A percentile compares a stretch with the other conserved stretches of the same genome.
phyloP scores from a whole-genome alignment of 148 eudicot genomes.

The Fagopyrum tataricum region DNA sequence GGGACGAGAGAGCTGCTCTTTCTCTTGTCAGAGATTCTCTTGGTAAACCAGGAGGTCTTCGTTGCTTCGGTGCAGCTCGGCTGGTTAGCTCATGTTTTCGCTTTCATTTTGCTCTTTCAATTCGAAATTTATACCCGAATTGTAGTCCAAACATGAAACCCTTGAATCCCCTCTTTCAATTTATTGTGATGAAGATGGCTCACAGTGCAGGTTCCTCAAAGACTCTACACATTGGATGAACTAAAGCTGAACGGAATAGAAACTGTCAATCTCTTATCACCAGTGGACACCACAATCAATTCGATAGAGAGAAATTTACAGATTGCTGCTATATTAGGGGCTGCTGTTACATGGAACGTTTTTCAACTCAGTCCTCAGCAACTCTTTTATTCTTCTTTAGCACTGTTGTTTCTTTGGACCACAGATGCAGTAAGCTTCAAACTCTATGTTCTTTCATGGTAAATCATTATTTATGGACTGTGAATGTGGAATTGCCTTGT shows the following conservation, averaged over 20 bases:
- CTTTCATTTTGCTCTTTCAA: not conserved
- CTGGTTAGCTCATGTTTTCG: constrained; percentile 37
- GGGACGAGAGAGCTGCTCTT: constrained; percentile 69
- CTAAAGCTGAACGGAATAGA: constrained; percentile 80
- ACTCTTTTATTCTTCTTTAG: constrained; percentile 56
- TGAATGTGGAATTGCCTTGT: not conserved
- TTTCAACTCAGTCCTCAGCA: constrained; percentile 52
- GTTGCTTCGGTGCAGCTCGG: constrained; percentile 82
- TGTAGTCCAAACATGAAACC: not conserved
- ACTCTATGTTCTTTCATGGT: not conserved
- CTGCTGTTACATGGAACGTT: constrained; percentile 66
- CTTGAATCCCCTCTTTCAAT: not conserved
- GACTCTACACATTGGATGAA: constrained; percentile 84
- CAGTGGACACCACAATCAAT: constrained; percentile 78
- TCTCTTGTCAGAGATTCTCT: constrained; percentile 54
- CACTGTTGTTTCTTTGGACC: constrained; percentile 59
- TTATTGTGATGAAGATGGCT: constrained; percentile 14
- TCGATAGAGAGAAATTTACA: constrained; percentile 75
- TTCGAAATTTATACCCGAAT: not conserved
- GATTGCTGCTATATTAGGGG: constrained; percentile 60
- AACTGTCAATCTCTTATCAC: constrained; percentile 62
- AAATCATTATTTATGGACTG: not conserved
- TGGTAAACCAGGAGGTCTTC: constrained; percentile 47
- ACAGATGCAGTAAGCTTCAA: constrained; percentile 51
- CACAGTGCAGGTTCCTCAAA: constrained; percentile 82